Conservation (phyloP, 2,329 filamentous ascomycete species). For the Cercospora brassicicola region DNA sequence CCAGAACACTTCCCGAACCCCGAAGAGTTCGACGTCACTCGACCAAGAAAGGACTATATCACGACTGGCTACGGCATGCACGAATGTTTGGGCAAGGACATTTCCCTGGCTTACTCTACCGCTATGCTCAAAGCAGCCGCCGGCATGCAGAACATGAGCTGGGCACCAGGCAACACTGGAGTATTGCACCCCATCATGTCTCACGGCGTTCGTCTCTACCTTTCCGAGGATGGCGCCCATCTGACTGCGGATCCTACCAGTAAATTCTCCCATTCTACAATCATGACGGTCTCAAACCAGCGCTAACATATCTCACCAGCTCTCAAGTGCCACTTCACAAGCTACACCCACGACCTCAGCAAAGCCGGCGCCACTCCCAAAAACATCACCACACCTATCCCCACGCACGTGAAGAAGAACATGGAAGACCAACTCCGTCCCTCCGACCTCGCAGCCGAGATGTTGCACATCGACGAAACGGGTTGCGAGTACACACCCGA, state of each 20-base stretch:
- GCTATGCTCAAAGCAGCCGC: background rate
- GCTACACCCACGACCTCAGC: background rate
- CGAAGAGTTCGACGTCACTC: background rate
- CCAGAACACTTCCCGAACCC: background rate
- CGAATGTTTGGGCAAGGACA: background rate
- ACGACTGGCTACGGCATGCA: background rate
- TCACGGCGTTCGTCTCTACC: background rate
- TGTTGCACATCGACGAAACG: background rate
- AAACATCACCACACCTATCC: background rate
- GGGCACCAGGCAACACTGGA: background rate
- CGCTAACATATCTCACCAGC: background rate
- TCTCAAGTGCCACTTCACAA: background rate
- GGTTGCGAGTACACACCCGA: background rate
- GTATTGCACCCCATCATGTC: background rate
- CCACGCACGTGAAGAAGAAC: background rate
- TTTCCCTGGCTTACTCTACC: background rate
- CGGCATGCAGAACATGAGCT: background rate
- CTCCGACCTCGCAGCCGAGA: background rate
- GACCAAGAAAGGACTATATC: background rate
- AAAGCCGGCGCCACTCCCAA: background rate
- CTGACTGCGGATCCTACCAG: background rate
- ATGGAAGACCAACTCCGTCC: background rate
- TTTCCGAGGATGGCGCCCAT: background rate
- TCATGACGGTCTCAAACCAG: too few species aligned
- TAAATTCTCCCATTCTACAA: background rate